These are phyloP conservation scores for Neopestalotiopsis rosae DNA, from an alignment of 2,329 filamentous ascomycete genomes.

Conservation along the genomic window DNA sequence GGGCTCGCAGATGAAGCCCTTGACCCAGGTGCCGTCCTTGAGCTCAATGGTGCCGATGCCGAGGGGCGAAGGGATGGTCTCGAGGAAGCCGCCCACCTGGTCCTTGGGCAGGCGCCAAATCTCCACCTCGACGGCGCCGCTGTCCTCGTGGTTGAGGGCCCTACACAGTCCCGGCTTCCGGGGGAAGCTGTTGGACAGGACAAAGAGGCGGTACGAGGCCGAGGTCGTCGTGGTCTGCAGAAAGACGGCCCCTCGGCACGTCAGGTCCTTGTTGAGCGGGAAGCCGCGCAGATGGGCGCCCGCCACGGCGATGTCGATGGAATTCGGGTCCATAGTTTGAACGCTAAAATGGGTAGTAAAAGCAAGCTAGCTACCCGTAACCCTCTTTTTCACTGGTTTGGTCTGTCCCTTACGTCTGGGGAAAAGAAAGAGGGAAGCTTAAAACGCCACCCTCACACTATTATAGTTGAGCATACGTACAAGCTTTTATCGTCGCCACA, in stretches of 20 bases:
- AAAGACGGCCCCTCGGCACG: slow-evolving; percentile 34
- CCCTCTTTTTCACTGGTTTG: background rate
- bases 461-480: background rate
- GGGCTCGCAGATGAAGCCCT: slow-evolving; percentile 44
- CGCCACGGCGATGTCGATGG: slow-evolving; percentile 35
- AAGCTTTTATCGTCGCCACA: background rate
- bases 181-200: slow-evolving; percentile 2
- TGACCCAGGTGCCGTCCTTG: slow-evolving; percentile 37
- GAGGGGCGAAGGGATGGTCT: slow-evolving; percentile 39
- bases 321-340: background rate
- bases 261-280: slow-evolving; percentile 40
- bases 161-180: slow-evolving; percentile 40
- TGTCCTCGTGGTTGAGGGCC: slow-evolving; percentile 24
- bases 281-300: slow-evolving; percentile 42
- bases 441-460: background rate
- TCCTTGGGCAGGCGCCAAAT: slow-evolving; percentile 39
- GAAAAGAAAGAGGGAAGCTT: background rate
- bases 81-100: slow-evolving; percentile 37
- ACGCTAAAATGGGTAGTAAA: background rate
- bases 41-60: slow-evolving; percentile 43
- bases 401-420: background rate
- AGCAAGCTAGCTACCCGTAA: background rate
- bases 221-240: slow-evolving; percentile 34
- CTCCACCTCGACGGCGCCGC: slow-evolving; percentile 39
- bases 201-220: background rate